phyloP scores from a whole-genome alignment of 805 yeast genomes.

The Barnettozyma pratensis region DNA sequence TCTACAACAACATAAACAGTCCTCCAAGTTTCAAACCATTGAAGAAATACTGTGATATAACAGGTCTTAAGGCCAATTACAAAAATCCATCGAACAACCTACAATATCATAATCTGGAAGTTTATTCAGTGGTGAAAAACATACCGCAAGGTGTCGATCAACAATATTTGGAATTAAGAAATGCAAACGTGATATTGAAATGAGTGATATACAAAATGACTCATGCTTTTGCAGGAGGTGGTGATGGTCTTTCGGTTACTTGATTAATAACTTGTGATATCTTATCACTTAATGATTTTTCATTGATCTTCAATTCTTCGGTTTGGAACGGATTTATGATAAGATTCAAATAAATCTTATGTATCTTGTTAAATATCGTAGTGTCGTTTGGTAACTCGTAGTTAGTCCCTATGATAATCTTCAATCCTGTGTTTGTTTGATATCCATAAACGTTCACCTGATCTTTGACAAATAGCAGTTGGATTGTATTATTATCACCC shows the following conservation, averaged over 20 bases:
- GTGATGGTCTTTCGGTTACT: background rate
- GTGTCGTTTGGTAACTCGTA: constrained; percentile 26
- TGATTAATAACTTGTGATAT: constrained; percentile 13
- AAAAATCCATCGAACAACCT: constrained; percentile 69
- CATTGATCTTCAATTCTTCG: constrained; percentile 23
- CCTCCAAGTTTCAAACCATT: constrained; percentile 83
- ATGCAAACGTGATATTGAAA: constrained; percentile 81
- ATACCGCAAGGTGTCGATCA: constrained; percentile 92
- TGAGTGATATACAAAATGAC: constrained; percentile 15
- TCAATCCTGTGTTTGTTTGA: constrained; percentile 64
- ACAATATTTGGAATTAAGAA: constrained; percentile 80
- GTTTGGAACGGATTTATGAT: constrained; percentile 60
- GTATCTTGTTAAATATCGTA: constrained; percentile 37
- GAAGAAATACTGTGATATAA: constrained; percentile 87
- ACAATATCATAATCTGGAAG: constrained; percentile 78
- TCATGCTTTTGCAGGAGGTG: background rate
- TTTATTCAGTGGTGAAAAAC: constrained; percentile 68
- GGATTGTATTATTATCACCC: constrained; percentile 33
- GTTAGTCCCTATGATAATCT: constrained; percentile 53
- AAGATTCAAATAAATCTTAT: constrained; percentile 47
- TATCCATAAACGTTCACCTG: constrained; percentile 63
- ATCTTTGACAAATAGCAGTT: constrained; percentile 58
- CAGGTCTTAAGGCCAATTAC: constrained; percentile 80
- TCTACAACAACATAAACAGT: constrained; percentile 68
- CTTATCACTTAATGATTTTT: constrained; percentile 13